Evolutionary conservation across 2,329 filamentous ascomycete species (phyloP).

Genomic region (Colletotrichum noveboracense): DNA sequence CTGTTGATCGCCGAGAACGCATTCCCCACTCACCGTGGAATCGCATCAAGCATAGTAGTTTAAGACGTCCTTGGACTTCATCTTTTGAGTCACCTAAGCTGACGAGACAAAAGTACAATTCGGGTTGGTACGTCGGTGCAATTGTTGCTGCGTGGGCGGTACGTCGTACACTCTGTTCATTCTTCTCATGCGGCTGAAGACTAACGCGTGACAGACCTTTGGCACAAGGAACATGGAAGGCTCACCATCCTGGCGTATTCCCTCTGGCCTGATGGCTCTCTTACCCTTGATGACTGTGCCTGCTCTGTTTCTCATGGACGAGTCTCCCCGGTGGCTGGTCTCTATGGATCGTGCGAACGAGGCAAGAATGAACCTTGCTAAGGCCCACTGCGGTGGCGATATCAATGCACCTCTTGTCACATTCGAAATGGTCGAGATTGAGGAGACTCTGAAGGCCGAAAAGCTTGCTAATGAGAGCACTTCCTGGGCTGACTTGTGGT

Average conservation of each 20-base stretch:
- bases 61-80: not conserved
- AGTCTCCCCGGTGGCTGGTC: slow-evolving; percentile 33
- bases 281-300: slow-evolving; percentile 39
- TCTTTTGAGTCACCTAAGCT: not conserved
- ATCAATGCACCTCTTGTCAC: slow-evolving; percentile 12
- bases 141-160: slow-evolving; percentile 30
- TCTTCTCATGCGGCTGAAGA: accelerated
- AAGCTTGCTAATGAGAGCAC: not conserved
- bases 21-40: slow-evolving; percentile 28
- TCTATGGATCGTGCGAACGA: slow-evolving; percentile 30
- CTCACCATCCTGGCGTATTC: slow-evolving; percentile 55
- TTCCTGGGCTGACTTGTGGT: slow-evolving; percentile 15
- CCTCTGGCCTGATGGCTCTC: slow-evolving; percentile 52
- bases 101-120: not conserved
- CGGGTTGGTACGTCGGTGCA: slow-evolving; percentile 24
- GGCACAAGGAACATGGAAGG: slow-evolving; percentile 43
- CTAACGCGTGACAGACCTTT: slow-evolving; percentile 32
- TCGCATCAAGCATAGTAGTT: not conserved
- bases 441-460: slow-evolving; percentile 22
- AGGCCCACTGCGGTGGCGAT: slow-evolving; percentile 31
- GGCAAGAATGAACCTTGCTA: slow-evolving; percentile 28
- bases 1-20: slow-evolving; percentile 39
- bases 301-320: slow-evolving; percentile 30
- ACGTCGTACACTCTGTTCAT: not conserved
- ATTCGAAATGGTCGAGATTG: slow-evolving; percentile 28